Evolutionary conservation across 192 early-diverging fungal genomes (phyloP).

Genomic region (Mortierella alpina): DNA sequence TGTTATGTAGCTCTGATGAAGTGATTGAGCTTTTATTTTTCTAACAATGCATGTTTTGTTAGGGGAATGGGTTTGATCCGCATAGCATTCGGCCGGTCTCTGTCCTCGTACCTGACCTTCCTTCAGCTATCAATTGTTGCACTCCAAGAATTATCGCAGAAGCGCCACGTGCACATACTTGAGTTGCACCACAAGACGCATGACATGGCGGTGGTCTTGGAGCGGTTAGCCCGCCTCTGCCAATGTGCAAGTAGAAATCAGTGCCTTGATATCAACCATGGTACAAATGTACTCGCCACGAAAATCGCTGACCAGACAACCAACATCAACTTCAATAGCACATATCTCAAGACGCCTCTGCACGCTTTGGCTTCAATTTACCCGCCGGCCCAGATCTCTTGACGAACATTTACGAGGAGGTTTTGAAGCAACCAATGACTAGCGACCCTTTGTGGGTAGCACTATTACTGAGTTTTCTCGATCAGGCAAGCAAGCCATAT

Average conservation of each 20-base stretch:
- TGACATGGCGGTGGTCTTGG: conserved; percentile 33
- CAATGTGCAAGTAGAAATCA: conserved; percentile 15
- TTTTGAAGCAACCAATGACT: conserved; percentile 18
- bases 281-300: too few relatives aligned
- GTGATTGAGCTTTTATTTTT: neutral
- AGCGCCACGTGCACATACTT: conserved; percentile 14
- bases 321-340: conserved; percentile 9
- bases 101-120: conserved; percentile 41
- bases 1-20: too few relatives aligned
- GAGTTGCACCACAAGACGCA: conserved; percentile 39
- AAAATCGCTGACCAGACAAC: too few relatives aligned
- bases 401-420: conserved; percentile 40
- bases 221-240: conserved; percentile 37
- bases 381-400: conserved; percentile 52
- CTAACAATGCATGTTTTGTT: neutral
- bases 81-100: conserved; percentile 52
- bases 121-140: conserved; percentile 46
- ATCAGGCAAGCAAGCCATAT: conserved; percentile 55
- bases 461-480: conserved; percentile 34
- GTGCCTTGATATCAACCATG: too few relatives aligned
- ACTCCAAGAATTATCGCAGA: conserved; percentile 16
- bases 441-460: conserved; percentile 33
- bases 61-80: conserved; percentile 49
- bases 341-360: neutral
- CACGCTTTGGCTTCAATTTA: conserved; percentile 39